Conservation (phyloP, 2,329 filamentous ascomycete species). For the Ascochyta fabae region DNA sequence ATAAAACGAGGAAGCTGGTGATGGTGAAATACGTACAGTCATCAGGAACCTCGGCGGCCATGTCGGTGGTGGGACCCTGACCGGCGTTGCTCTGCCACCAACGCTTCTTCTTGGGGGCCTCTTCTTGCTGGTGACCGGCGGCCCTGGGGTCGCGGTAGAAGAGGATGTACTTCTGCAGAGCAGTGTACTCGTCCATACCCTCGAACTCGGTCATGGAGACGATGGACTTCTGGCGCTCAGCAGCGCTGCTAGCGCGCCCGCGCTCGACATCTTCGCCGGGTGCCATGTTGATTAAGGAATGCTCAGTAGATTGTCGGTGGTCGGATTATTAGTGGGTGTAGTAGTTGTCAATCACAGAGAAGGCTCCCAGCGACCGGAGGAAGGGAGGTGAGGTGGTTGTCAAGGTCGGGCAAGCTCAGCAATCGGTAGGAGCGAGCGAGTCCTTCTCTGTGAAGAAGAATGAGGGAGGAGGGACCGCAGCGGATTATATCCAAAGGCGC, state of each 20-base stretch:
- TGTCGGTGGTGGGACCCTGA: conserved; percentile 34
- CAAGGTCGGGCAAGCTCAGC: conserved; percentile 37
- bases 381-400: conserved; percentile 21
- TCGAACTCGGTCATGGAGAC: conserved; percentile 48
- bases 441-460: conserved; percentile 36
- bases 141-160: conserved; percentile 68
- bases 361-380: conserved; percentile 35
- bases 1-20: not conserved
- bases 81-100: conserved; percentile 59
- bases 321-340: conserved; percentile 23
- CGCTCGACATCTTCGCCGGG: conserved; percentile 46
- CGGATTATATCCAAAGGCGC: conserved; percentile 33
- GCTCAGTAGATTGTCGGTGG: conserved; percentile 22
- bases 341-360: conserved; percentile 34
- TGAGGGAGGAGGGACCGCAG: conserved; percentile 24
- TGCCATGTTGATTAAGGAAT: conserved; percentile 34
- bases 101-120: conserved; percentile 60
- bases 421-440: conserved; percentile 37
- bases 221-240: conserved; percentile 45
- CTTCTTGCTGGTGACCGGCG: conserved; percentile 51
- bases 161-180: conserved; percentile 71
- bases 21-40: conserved; percentile 50
- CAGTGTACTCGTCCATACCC: conserved; percentile 68
- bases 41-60: conserved; percentile 60
- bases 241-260: conserved; percentile 36